phyloP scores from a whole-genome alignment of 2,329 filamentous ascomycete genomes.

The Akanthomyces muscarius region DNA sequence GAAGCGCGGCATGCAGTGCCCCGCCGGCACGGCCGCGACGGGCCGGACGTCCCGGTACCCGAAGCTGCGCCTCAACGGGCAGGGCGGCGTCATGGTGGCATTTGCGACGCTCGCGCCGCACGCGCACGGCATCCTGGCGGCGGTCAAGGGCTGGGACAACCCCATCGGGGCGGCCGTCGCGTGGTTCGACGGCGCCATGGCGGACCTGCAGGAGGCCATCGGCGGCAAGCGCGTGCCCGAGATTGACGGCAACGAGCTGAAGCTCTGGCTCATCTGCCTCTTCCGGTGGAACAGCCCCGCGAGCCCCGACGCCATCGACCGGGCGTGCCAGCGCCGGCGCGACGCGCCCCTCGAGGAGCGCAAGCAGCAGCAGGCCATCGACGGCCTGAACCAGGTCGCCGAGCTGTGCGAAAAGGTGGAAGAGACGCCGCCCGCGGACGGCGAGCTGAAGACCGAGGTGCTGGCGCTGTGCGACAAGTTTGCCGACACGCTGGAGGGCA shows the following conservation, averaged over 20 bases:
- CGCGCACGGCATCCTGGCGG: background rate
- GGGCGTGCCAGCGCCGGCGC: background rate
- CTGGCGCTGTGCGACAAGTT: background rate
- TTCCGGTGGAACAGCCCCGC: background rate
- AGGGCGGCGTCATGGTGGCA: background rate
- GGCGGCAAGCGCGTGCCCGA: background rate
- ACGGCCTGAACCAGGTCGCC: background rate
- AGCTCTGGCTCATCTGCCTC: background rate
- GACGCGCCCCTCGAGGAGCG: background rate
- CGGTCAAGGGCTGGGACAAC: background rate
- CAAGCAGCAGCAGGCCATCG: background rate
- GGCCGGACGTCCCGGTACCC: background rate
- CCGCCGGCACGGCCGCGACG: background rate
- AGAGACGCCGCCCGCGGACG: background rate
- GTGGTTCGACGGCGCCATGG: background rate
- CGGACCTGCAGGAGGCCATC: background rate
- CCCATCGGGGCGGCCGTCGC: background rate
- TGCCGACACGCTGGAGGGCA: background rate
- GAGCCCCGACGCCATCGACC: background rate
- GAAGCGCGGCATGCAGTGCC: background rate
- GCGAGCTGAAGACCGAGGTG: background rate
- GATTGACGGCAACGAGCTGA: constrained; percentile 3
- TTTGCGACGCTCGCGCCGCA: background rate
- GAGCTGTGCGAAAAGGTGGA: background rate
- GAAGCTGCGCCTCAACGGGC: background rate